Evolutionary conservation across 2,329 filamentous ascomycete species (phyloP), one percentile per base, ranked within the genome.

Genomic region (Penicillium frequentans): DNA sequence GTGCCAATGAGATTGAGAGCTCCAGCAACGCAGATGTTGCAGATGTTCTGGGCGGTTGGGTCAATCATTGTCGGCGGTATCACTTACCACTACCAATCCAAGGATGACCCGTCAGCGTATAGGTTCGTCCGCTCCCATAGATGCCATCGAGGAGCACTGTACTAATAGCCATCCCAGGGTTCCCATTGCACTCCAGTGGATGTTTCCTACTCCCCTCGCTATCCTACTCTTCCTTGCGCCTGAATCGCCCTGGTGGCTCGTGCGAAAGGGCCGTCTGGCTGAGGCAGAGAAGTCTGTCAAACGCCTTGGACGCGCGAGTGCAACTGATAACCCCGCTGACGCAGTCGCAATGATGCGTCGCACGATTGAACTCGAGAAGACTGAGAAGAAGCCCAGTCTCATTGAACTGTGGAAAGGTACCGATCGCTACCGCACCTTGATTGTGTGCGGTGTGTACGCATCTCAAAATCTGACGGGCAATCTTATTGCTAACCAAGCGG

Each of bases 31-130:
- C 81, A 84, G 72, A 87, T 84, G 80, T 64, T 87, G 71, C 85
- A 87, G 73, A 86, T 87, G 84, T 85, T 84, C 75, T 87, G 84
- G 84, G 81, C 84, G 19, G 82, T 87, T 66, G 85, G 84, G 26
- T 70, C 73, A 35, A 87, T 87, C 68, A 84, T 87, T 56, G 85
- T 87, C 24, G 81, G 78, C 31, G 84, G 73, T 57, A 78, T 84
- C 58, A 82, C 82, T 51, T 87, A 83, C 69, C 67, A 71, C 48
- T 86, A 84, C 75, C 76, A 84, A 27, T 27, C 26, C 26, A 27
- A 27, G 26, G 7, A 10, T 3, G 2, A 27, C 26, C 1, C 26
- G 26, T 27, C 26, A 3, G 26, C 26, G 26, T 27, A 27, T 9
- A 27, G 26, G 26, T 27, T 27, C 26, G 26, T 27, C 26, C 26